A percentile compares a stretch with the other conserved stretches of the same genome.
Conservation (phyloP, 345 rosid genomes). For the Populus ilicifolia region DNA sequence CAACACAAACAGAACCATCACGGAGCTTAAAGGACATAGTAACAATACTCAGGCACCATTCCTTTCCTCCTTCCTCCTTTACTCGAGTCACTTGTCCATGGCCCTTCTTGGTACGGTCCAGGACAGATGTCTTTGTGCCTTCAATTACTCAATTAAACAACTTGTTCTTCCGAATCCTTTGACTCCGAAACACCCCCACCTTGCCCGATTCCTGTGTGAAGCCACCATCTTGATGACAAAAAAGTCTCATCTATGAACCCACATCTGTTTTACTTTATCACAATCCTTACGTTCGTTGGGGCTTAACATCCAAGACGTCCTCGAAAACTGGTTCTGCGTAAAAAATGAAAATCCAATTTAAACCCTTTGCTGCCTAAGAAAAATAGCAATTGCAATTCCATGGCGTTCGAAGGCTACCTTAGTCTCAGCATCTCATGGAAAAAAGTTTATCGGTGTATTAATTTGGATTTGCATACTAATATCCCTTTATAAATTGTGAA, state of each 20-base stretch:
- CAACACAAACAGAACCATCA: background rate
- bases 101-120: conserved; percentile 7
- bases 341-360: background rate
- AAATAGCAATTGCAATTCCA: background rate
- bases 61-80: conserved; percentile 8
- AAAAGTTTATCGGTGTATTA: too few relatives aligned
- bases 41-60: conserved; percentile 11
- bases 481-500: too few relatives aligned
- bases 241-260: background rate
- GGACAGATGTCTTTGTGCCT: conserved; percentile 18
- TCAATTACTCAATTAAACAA: background rate
- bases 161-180: background rate
- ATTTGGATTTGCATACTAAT: too few relatives aligned
- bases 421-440: too few relatives aligned
- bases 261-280: background rate
- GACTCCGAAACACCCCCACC: background rate
- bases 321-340: background rate
- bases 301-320: background rate
- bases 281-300: background rate
- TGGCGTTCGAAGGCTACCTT: background rate
- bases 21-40: too few relatives aligned
- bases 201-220: background rate
- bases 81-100: conserved; percentile 11
- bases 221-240: conserved; percentile 1
- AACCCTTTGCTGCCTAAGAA: background rate